These are phyloP conservation scores for Quercus wislizeni DNA, from an alignment of 306 rosid genomes.

Conservation along the genomic window DNA sequence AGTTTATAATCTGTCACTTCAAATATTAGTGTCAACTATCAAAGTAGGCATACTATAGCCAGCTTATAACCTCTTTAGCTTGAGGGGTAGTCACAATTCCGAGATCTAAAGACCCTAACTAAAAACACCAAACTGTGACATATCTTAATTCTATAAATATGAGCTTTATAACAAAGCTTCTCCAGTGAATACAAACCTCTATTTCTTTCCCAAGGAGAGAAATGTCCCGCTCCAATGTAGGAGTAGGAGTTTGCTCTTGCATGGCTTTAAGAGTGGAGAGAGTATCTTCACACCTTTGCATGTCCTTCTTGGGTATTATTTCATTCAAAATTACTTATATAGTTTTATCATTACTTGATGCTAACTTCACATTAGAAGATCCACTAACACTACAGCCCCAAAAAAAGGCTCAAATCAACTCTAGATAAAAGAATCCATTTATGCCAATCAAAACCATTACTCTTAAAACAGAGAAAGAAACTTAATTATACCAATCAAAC, in stretches of 20 bases:
- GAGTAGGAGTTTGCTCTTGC: constrained; percentile 71
- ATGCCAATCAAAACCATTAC: no score
- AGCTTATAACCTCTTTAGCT: no score
- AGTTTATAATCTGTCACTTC: no score
- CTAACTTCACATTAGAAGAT: constrained; percentile 37
- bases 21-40: no score
- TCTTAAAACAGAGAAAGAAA: no score
- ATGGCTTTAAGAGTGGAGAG: constrained; percentile 70
- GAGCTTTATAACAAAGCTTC: constrained; percentile 91
- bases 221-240: constrained; percentile 58
- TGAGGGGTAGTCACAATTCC: no score
- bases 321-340: constrained; percentile 31
- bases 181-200: constrained; percentile 74
- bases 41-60: no score
- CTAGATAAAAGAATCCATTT: no score
- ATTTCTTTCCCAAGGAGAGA: constrained; percentile 81
- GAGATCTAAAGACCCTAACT: no score
- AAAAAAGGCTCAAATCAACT: no score
- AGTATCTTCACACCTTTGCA: constrained; percentile 85
- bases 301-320: constrained; percentile 47
- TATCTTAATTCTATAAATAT: constrained; percentile 63
- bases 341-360: constrained; percentile 45
- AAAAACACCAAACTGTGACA: neutral
- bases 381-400: constrained; percentile 40
- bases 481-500: no score